Evolutionary conservation across 805 yeast genomes (phyloP), one percentile per base, ranked within the genome.

Genomic region (Torulaspora franciscae): DNA sequence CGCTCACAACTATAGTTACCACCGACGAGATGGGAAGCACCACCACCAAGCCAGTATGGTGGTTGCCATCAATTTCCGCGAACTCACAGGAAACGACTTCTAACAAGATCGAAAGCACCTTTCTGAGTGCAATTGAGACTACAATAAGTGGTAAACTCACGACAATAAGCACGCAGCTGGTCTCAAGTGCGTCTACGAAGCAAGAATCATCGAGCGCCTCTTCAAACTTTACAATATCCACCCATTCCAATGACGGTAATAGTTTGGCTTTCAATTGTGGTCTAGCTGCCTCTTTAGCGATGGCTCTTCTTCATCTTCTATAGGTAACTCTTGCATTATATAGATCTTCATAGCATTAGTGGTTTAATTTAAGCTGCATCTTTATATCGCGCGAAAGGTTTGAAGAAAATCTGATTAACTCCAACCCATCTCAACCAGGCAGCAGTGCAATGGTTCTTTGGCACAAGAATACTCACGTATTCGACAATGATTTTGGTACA

Each of bases 401-500:
- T 1, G 33, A 30, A 30, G 33, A 30, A 14, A 5, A 7, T 9
- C 7, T 15, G 7, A 3, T 6, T 30, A 13, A n/a, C 13, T 6
- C 3, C 34, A 32, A 25, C 29, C 11, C 28, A 14, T 30, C 26
- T 10, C 30, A 30, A 23, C 9, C 24, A 14, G 7, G 6, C 2
- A 15, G 23, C 14, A 17, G 8, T 14, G 15, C 40, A 23, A 34
- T 84, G 91, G 91, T 84, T 33, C 74, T 81, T 32, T 74, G 79
- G 66, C 77, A 76, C 61, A 71, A 73, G 49, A 74, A 73, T 49
- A 56, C 67, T n/a, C 84, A 80, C 59, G 61, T 69, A n/a, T 85
- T 73, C 60, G 67, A 73, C 42, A 77, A 77, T 61, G 81, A 81
- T 54, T 89, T 89, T 57, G 72, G 73, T 40, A 83, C 91, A 0